Evolutionary conservation across 495 filamentous ascomycete species (phyloP).

Genomic region (Neurospora tetraspora): DNA sequence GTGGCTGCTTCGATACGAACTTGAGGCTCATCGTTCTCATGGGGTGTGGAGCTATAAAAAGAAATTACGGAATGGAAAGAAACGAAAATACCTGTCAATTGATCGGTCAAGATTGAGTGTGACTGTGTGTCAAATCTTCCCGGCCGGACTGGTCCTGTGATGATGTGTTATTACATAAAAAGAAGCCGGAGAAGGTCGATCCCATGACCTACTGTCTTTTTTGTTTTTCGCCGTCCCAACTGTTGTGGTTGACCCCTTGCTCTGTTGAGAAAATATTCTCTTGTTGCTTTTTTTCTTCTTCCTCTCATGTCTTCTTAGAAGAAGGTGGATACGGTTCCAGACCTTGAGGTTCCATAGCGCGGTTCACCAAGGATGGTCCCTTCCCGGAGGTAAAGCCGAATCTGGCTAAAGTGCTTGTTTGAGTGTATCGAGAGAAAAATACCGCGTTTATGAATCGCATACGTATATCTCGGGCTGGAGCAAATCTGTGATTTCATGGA

Average conservation of each 20-base stretch:
- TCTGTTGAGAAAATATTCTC: not conserved
- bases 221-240: not conserved
- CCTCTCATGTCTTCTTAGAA: not conserved
- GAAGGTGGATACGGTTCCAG: not conserved
- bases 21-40: not conserved
- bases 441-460: not conserved
- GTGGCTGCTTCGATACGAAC: not conserved
- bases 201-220: not conserved
- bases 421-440: not conserved
- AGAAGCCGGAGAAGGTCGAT: not conserved
- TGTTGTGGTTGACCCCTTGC: not conserved
- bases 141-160: not conserved
- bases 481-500: not conserved
- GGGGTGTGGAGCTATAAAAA: not conserved
- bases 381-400: not conserved
- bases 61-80: not conserved
- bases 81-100: not conserved
- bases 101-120: not conserved
- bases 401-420: not conserved
- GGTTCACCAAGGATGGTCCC: not conserved
- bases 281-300: not conserved
- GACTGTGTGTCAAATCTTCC: not conserved
- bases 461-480: not conserved
- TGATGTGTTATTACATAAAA: constrained; percentile 1
- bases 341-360: not conserved